Evolutionary conservation across 228 moss, liverwort and hornwort genomes (phyloP).

Genomic region (Sphagnum magellanicum): DNA sequence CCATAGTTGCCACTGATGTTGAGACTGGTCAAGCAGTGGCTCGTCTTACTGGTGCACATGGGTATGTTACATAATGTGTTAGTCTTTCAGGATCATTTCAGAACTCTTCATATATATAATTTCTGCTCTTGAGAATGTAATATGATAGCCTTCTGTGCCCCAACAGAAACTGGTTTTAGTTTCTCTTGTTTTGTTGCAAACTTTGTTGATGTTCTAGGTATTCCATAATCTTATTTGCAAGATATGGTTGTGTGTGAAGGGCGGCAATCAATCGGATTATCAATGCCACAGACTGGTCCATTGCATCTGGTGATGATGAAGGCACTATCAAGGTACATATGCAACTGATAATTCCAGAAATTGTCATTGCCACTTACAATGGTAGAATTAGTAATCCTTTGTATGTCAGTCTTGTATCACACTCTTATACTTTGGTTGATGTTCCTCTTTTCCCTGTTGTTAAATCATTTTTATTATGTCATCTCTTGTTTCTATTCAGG

Average conservation of each 20-base stretch:
- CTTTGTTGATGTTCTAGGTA: not conserved
- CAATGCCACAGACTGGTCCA: constrained; percentile 57
- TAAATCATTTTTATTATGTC: no score
- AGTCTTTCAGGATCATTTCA: not conserved
- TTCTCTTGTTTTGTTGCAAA: not conserved
- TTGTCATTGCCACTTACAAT: no score
- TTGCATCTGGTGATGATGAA: constrained; percentile 85
- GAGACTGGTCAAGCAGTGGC: constrained; percentile 79
- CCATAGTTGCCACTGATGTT: constrained; percentile 72
- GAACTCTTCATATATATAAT: not conserved
- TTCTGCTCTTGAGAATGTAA: not conserved
- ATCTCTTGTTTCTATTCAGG: no score
- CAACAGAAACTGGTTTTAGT: not conserved
- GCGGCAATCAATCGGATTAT: constrained; percentile 71
- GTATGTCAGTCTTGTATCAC: no score
- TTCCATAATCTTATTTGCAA: no score
- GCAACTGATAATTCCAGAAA: no score
- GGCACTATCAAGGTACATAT: constrained; percentile 65
- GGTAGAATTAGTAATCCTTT: no score
- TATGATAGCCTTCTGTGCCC: not conserved
- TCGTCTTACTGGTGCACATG: constrained; percentile 67
- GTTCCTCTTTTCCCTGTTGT: no score
- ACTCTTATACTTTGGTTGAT: no score
- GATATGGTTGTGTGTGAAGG: constrained; percentile 12
- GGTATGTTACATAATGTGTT: constrained; percentile 6